Conservation (phyloP, 2,329 filamentous ascomycete genomes). For the Monilinia aucupariae region DNA sequence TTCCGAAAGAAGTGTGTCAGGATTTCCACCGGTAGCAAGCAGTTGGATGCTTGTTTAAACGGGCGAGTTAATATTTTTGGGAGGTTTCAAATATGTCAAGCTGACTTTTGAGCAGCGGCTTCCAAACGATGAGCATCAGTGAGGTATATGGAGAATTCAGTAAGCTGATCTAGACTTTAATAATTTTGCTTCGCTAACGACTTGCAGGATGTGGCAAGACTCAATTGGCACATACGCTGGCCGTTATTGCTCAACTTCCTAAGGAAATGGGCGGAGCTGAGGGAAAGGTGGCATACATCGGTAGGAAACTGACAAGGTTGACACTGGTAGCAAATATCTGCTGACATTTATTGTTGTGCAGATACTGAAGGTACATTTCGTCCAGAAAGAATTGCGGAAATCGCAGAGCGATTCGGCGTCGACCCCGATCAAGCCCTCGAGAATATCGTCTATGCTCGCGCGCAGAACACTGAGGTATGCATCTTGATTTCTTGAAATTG, state of each 20-base stretch:
- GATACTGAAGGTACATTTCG: conserved; percentile 61
- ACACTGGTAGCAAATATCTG: not conserved
- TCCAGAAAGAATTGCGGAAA: conserved; percentile 61
- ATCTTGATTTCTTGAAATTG: not conserved
- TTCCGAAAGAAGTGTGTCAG: conserved; percentile 58
- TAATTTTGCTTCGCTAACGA: not conserved
- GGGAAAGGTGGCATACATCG: conserved; percentile 65
- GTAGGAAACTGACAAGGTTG: conserved; percentile 33
- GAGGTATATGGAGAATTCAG: conserved; percentile 58
- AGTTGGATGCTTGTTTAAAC: conserved; percentile 58
- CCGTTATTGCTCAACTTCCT: conserved; percentile 54
- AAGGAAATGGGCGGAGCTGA: conserved; percentile 59
- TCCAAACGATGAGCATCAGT: conserved; percentile 65
- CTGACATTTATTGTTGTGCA: conserved; percentile 19
- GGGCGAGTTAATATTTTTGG: conserved; percentile 41
- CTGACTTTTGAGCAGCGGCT: conserved; percentile 44
- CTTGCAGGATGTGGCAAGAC: conserved; percentile 57
- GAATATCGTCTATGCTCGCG: conserved; percentile 62
- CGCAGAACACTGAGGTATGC: conserved; percentile 54
- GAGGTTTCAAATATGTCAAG: not conserved
- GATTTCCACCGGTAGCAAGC: conserved; percentile 65
- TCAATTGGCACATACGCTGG: conserved; percentile 64
- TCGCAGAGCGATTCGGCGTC: conserved; percentile 59
- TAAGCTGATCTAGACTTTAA: conserved; percentile 23
- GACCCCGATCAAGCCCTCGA: conserved; percentile 56